Evolutionary conservation across 495 filamentous ascomycete species (phyloP).

Genomic region (Elaphomyces granulatus): DNA sequence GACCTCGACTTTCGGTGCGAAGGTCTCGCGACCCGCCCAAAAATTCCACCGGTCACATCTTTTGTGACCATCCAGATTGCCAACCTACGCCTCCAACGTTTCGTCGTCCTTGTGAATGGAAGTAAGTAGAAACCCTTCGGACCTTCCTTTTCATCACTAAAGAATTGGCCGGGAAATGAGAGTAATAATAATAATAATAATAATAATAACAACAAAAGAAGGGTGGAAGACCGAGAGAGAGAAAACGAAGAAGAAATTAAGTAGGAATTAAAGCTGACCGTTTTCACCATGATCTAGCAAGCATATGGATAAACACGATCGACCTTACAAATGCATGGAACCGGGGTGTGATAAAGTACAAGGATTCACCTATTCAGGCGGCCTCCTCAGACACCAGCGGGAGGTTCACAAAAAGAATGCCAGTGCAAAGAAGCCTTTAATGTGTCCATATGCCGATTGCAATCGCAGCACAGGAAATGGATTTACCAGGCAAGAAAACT

Average conservation of each 20-base stretch:
- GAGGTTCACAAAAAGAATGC: conserved; percentile 83
- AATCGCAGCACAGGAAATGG: conserved; percentile 69
- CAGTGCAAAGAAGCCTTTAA: conserved; percentile 65
- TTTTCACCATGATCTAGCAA: conserved; percentile 43
- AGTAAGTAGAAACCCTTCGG: conserved; percentile 40
- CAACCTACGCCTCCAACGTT: conserved; percentile 44
- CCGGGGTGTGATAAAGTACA: conserved; percentile 72
- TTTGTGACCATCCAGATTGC: conserved; percentile 52
- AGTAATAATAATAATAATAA: too few relatives aligned
- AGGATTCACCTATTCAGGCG: conserved; percentile 88
- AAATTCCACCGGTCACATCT: conserved; percentile 54
- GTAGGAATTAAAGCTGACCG: conserved; percentile 15
- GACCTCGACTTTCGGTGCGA: conserved; percentile 32
- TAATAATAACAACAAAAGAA: too few relatives aligned
- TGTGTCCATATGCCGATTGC: conserved; percentile 73
- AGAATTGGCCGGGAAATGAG: too few relatives aligned
- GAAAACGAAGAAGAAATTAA: too few relatives aligned
- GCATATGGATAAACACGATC: conserved; percentile 94
- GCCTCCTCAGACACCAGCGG: conserved; percentile 72
- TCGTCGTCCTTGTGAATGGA: conserved; percentile 80
- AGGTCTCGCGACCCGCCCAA: conserved; percentile 42
- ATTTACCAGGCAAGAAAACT: conserved; percentile 81
- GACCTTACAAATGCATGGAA: conserved; percentile 71
- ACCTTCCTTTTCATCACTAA: conserved; percentile 1
- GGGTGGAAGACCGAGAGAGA: too few relatives aligned